These are phyloP conservation scores for Orbilia javanica DNA, from an alignment of 2,329 filamentous ascomycete genomes.

Conservation along the genomic window DNA sequence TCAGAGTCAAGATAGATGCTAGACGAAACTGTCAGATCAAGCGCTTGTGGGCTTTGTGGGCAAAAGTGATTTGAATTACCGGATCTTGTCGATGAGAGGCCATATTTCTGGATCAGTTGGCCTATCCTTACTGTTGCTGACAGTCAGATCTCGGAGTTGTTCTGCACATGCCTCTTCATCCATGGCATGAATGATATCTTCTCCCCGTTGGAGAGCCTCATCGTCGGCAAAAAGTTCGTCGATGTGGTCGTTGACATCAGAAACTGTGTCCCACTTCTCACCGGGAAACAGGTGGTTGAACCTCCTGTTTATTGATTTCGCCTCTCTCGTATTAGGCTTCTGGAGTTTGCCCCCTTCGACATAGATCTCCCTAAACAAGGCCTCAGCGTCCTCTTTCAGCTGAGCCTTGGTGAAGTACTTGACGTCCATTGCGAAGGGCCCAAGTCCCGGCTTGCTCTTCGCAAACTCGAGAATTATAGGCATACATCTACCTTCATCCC, in stretches of 20 bases:
- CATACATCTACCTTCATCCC: constrained; percentile 4
- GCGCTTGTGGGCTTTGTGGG: neutral
- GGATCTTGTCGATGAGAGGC: constrained; percentile 13
- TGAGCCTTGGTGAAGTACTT: constrained; percentile 9
- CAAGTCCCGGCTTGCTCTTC: neutral
- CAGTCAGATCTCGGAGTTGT: neutral
- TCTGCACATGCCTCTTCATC: neutral
- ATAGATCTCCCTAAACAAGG: constrained; percentile 17
- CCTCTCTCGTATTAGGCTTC: constrained; percentile 18
- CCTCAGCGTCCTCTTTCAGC: constrained; percentile 21
- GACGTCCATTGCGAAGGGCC: constrained; percentile 6
- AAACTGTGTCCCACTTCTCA: neutral
- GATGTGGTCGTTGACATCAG: neutral
- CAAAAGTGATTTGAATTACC: neutral
- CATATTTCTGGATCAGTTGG: constrained; percentile 13
- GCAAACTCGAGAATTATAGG: constrained; percentile 27
- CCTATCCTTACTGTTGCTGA: neutral
- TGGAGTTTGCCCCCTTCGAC: neutral
- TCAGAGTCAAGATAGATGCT: constrained; percentile 39
- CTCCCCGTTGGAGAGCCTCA: neutral
- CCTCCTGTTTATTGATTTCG: constrained; percentile 9
- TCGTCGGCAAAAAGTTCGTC: constrained; percentile 3
- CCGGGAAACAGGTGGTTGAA: constrained; percentile 25
- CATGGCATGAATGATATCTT: neutral
- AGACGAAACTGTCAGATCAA: neutral